These are phyloP conservation scores for Tulasnella sp. DNA, from an alignment of 768 basidiomycete species.

Conservation along the genomic window DNA sequence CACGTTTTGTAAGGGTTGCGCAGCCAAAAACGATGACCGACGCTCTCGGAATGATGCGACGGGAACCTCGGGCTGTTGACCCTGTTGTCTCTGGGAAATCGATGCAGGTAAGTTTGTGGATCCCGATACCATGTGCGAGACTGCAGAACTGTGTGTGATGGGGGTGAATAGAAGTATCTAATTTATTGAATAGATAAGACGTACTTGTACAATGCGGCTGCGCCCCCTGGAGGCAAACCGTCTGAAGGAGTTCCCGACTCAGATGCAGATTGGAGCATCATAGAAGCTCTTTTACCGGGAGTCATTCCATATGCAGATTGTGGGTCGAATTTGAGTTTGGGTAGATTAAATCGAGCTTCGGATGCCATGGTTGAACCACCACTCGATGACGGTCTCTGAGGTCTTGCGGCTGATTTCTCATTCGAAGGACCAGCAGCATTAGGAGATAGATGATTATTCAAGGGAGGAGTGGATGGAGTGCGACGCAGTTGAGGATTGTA, in stretches of 20 bases:
- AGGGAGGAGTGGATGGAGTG: not conserved
- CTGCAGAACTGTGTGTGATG: constrained; percentile 1
- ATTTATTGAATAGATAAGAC: not conserved
- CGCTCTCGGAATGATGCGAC: not conserved
- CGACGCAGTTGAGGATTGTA: not conserved
- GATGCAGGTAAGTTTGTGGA: no score
- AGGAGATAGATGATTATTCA: not conserved
- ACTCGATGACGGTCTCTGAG: not conserved
- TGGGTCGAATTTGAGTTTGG: constrained; percentile 5
- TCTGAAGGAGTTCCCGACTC: no score
- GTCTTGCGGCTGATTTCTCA: no score
- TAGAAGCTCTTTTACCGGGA: no score
- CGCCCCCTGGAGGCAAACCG: not conserved
- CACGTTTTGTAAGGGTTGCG: not conserved
- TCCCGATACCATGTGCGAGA: constrained; percentile 8
- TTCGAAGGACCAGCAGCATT: not conserved
- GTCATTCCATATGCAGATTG: constrained; percentile 3
- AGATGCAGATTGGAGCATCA: no score
- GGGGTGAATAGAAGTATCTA: not conserved
- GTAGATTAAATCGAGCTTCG: not conserved
- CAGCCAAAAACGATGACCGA: not conserved
- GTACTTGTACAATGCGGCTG: constrained; percentile 13
- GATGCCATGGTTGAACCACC: not conserved
- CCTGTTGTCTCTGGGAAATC: not conserved
- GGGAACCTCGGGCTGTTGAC: not conserved